phyloP scores from a whole-genome alignment of 192 early-diverging fungal species.

The Piromyces sp. region DNA sequence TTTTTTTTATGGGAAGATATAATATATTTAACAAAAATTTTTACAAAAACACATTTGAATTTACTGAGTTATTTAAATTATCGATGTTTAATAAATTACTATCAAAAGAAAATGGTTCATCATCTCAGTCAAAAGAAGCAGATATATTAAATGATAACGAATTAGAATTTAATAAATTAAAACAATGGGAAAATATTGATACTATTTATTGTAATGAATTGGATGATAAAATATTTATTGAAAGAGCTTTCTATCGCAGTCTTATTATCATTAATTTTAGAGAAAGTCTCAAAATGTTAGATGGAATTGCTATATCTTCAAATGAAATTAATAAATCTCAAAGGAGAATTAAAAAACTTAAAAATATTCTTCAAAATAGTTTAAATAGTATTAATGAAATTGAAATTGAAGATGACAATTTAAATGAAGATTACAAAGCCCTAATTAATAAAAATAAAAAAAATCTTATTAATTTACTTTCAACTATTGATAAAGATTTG shows the following conservation, averaged over 20 bases:
- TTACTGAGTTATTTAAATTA: not conserved
- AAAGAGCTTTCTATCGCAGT: not conserved
- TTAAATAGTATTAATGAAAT: not conserved
- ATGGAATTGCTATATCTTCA: not conserved
- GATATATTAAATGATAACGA: not conserved
- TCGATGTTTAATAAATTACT: not conserved
- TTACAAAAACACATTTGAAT: not conserved
- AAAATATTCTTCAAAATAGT: not conserved
- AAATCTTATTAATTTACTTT: not conserved
- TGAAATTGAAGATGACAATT: not conserved
- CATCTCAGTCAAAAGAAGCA: not conserved
- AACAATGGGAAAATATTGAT: not conserved
- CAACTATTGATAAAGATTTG: not conserved
- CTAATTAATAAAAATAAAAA: not conserved
- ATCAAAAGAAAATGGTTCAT: not conserved
- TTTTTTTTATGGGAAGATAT: not conserved
- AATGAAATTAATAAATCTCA: not conserved
- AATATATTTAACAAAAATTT: not conserved
- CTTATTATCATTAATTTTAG: not conserved
- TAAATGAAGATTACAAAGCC: not conserved
- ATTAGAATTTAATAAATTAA: not conserved
- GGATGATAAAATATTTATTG: not conserved
- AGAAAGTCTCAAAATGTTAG: not conserved
- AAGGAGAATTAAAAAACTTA: not conserved
- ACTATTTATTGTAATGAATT: not conserved